Conservation (phyloP, 805 yeast genomes). For the Ogataea methanolica region DNA sequence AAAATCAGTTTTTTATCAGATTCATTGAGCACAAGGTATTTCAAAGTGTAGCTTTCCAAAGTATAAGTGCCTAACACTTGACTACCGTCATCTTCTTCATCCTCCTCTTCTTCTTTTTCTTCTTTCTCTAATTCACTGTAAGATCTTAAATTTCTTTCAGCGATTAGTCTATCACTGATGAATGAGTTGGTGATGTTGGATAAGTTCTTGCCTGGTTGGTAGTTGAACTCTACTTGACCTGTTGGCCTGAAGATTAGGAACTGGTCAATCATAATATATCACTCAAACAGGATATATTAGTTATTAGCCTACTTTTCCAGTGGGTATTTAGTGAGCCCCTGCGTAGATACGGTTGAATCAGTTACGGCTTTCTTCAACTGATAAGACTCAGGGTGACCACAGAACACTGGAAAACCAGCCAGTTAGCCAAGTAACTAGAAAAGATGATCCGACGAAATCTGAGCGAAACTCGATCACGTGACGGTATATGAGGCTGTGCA, state of each 20-base stretch:
- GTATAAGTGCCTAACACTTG: slow-evolving; percentile 26
- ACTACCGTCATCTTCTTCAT: slow-evolving; percentile 19
- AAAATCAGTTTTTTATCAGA: slow-evolving; percentile 32
- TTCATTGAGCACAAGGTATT: slow-evolving; percentile 37
- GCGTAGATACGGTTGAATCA: too few species aligned
- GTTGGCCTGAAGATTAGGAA: slow-evolving; percentile 45
- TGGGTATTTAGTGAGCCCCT: too few species aligned
- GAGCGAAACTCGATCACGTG: too few species aligned
- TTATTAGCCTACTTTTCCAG: neutral
- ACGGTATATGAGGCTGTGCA: too few species aligned
- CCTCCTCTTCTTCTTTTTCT: slow-evolving; percentile 19
- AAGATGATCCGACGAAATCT: too few species aligned
- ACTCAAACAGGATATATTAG: too few species aligned
- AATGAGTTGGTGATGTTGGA: slow-evolving; percentile 42
- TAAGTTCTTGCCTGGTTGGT: slow-evolving; percentile 34
- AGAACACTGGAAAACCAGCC: too few species aligned
- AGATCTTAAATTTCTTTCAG: slow-evolving; percentile 29
- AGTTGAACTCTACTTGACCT: slow-evolving; percentile 49
- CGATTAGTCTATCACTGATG: slow-evolving; percentile 44
- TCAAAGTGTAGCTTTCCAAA: slow-evolving; percentile 40
- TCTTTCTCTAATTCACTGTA: slow-evolving; percentile 14
- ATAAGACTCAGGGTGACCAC: too few species aligned
- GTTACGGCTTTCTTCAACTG: too few species aligned
- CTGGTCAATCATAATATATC: slow-evolving; percentile 39
- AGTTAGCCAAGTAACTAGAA: too few species aligned